Evolutionary conservation across 306 rosid genomes (phyloP).

Genomic region (Spatholobus suberectus): DNA sequence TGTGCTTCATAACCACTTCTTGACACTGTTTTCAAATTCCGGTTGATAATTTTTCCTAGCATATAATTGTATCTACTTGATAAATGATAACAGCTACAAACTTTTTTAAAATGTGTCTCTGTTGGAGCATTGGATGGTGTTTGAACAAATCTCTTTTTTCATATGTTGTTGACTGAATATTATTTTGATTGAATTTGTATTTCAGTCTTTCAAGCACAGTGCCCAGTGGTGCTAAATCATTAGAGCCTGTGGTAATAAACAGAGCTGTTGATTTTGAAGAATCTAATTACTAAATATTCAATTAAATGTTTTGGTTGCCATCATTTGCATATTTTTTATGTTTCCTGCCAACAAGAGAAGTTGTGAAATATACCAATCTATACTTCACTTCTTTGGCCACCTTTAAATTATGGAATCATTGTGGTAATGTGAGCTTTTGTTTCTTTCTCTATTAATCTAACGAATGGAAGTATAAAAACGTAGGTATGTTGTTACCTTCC

Average conservation of each 20-base stretch:
- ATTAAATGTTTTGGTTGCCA: slow-evolving; percentile 20
- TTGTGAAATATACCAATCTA: slow-evolving; percentile 14
- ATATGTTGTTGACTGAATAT: not conserved
- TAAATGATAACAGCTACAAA: not conserved
- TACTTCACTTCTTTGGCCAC: slow-evolving; percentile 17
- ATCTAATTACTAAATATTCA: slow-evolving; percentile 18
- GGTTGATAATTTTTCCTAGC: slow-evolving; percentile 17
- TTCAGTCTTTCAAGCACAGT: not conserved
- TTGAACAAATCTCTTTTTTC: not conserved
- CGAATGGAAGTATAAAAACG: slow-evolving; percentile 46
- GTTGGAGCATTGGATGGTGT: not conserved
- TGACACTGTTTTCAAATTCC: not conserved
- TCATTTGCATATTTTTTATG: slow-evolving; percentile 7
- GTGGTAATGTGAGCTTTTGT: slow-evolving; percentile 24
- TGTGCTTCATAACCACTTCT: not conserved
- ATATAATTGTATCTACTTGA: slow-evolving; percentile 5
- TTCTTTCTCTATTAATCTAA: slow-evolving; percentile 38
- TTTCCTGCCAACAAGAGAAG: slow-evolving; percentile 15
- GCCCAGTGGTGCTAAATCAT: slow-evolving; percentile 12
- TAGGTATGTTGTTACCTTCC: slow-evolving; percentile 82
- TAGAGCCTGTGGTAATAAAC: slow-evolving; percentile 10
- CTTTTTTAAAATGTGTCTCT: slow-evolving; percentile 1
- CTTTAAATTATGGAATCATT: slow-evolving; percentile 29
- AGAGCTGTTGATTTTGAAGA: slow-evolving; percentile 21
- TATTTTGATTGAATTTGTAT: slow-evolving; percentile 7